phyloP scores from a whole-genome alignment of 176 grass and related monocot genomes.

The Phoenix roebelenii region DNA sequence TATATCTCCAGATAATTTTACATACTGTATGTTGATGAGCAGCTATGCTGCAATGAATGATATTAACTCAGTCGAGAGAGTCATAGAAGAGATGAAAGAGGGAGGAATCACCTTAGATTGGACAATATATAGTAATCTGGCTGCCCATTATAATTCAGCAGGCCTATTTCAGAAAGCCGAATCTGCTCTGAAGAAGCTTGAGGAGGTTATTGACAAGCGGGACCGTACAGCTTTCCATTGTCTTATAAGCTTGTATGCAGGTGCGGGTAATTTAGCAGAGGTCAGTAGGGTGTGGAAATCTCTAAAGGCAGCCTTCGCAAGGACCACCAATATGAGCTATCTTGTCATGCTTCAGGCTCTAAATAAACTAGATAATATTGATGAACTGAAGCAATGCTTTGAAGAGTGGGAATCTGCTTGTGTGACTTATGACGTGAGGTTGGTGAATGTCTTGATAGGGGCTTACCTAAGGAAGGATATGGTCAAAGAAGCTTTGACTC shows the following conservation, averaged over 20 bases:
- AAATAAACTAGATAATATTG: slow-evolving; percentile 8
- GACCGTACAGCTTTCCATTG: not conserved
- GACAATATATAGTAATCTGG: not conserved
- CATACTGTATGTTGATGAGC: slow-evolving; percentile 2
- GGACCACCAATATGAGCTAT: slow-evolving; percentile 2
- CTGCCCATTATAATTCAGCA: slow-evolving; percentile 9
- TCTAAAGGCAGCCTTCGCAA: not conserved
- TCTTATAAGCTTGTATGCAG: slow-evolving; percentile 11
- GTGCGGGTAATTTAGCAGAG: slow-evolving; percentile 5
- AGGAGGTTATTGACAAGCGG: slow-evolving; percentile 1
- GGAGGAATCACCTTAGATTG: slow-evolving; percentile 1
- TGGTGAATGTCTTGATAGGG: not conserved
- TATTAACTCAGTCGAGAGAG: slow-evolving; percentile 10
- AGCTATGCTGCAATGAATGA: slow-evolving; percentile 10
- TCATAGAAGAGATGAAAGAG: slow-evolving; percentile 9
- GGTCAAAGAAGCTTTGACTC: not conserved
- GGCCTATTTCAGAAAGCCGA: slow-evolving; percentile 7
- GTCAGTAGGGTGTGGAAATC: slow-evolving; percentile 6
- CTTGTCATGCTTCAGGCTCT: slow-evolving; percentile 2
- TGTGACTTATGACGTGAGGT: not conserved
- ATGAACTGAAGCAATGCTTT: slow-evolving; percentile 2
- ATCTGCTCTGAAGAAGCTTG: slow-evolving; percentile 2
- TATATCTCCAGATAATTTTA: slow-evolving; percentile 6
- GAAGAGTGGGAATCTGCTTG: slow-evolving; percentile 7
- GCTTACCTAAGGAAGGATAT: slow-evolving; percentile 3